These are phyloP conservation scores for Trichocomaceae sp. DNA, from an alignment of 2,329 filamentous ascomycete genomes.

Conservation along the genomic window DNA sequence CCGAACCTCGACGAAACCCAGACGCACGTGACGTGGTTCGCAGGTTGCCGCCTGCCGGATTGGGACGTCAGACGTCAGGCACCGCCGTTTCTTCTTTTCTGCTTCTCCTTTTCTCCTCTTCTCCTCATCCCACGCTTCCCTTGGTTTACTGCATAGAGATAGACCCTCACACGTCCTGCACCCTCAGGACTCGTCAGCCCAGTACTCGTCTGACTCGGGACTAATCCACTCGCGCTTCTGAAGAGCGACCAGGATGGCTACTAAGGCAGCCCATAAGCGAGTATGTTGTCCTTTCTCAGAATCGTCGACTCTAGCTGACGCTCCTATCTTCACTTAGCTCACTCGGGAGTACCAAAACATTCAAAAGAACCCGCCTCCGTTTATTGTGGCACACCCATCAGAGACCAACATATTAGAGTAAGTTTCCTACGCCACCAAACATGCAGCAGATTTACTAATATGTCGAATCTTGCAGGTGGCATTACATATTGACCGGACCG, in stretches of 20 bases:
- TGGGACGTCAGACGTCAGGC: not conserved
- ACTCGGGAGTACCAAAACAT: conserved; percentile 60
- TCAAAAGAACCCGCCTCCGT: conserved; percentile 72
- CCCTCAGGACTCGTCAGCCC: not conserved
- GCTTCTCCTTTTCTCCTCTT: not conserved
- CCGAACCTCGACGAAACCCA: not conserved
- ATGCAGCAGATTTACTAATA: conserved; percentile 10
- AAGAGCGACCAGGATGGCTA: conserved; percentile 51
- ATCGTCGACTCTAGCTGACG: not conserved
- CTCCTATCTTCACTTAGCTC: conserved; percentile 35
- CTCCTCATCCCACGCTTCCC: not conserved
- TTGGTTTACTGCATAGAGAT: not conserved
- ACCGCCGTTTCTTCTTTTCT: not conserved
- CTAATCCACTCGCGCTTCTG: not conserved
- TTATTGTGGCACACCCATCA: conserved; percentile 81
- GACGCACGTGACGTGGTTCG: not conserved
- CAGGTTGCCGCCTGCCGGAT: not conserved
- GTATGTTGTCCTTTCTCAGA: conserved; percentile 39
- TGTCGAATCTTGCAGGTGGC: conserved; percentile 58
- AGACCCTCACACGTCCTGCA: not conserved
- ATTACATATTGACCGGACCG: conserved; percentile 91
- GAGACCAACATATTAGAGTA: conserved; percentile 88
- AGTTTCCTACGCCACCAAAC: conserved; percentile 22
- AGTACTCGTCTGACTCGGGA: not conserved
- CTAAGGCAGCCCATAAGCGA: conserved; percentile 65